A percentile compares a stretch with the other conserved stretches of the same genome.
Evolutionary conservation across 306 rosid genomes (phyloP).

Genomic region (Notholithocarpus densiflorus): DNA sequence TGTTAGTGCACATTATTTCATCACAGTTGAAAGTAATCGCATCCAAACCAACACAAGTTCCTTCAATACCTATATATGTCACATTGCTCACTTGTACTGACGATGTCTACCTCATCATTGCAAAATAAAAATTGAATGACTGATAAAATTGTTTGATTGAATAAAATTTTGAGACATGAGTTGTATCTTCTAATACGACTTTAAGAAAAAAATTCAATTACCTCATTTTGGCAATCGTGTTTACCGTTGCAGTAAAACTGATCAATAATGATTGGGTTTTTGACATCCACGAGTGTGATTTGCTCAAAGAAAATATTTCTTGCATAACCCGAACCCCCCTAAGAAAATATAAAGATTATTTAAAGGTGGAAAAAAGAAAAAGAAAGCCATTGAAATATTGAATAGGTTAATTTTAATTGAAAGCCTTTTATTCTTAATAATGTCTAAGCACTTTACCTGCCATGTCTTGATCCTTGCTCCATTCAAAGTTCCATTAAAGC

Average conservation of each 20-base stretch:
- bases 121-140: too few relatives aligned
- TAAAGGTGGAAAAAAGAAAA: background rate
- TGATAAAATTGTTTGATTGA: too few relatives aligned
- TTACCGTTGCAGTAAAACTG: background rate
- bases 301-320: conserved; percentile 3
- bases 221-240: too few relatives aligned
- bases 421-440: background rate
- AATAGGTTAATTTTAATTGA: background rate
- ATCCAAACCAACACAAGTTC: too few relatives aligned
- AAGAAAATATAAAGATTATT: background rate
- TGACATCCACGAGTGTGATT: background rate
- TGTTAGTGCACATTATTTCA: too few relatives aligned
- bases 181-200: too few relatives aligned
- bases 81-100: background rate
- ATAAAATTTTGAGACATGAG: too few relatives aligned
- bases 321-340: conserved; percentile 27
- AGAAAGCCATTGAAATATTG: background rate
- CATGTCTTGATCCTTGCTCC: conserved; percentile 26
- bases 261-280: conserved; percentile 19
- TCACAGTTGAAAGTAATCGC: too few relatives aligned
- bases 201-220: too few relatives aligned
- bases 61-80: background rate
- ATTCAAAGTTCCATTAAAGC: background rate
- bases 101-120: background rate
- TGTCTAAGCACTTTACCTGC: background rate